These are phyloP conservation scores for Sporisorium graminicola DNA, from an alignment of 1,284 basidiomycete genomes.

Conservation along the genomic window DNA sequence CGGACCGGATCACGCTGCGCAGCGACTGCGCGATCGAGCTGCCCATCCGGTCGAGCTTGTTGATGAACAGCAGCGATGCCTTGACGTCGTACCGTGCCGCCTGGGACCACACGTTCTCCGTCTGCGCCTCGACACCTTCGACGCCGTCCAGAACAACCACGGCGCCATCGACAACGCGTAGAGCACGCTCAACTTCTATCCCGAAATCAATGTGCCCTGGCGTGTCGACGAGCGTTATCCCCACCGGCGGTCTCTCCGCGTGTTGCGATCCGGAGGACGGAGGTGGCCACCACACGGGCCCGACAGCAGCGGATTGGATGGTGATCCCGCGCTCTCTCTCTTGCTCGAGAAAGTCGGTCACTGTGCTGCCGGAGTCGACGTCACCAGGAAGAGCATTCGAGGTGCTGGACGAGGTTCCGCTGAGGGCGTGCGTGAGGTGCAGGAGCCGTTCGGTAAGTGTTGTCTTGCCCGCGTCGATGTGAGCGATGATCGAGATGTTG, in stretches of 20 bases:
- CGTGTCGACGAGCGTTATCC: constrained; percentile 87
- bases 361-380: constrained; percentile 89
- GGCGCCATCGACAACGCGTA: constrained; percentile 87
- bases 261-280: constrained; percentile 48
- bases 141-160: constrained; percentile 89
- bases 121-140: constrained; percentile 90
- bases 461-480: constrained; percentile 85
- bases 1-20: constrained; percentile 76
- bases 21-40: constrained; percentile 81
- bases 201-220: constrained; percentile 93
- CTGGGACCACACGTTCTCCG: constrained; percentile 87
- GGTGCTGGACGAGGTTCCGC: constrained; percentile 59
- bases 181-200: constrained; percentile 92
- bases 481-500: constrained; percentile 57
- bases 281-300: constrained; percentile 80
- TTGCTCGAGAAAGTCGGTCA: constrained; percentile 88
- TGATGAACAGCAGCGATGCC: constrained; percentile 83
- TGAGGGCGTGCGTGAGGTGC: constrained; percentile 79
- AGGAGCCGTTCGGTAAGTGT: constrained; percentile 89
- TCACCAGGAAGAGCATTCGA: constrained; percentile 74
- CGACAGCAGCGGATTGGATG: constrained; percentile 88
- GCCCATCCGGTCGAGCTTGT: constrained; percentile 87
- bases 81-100: constrained; percentile 84
- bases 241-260: constrained; percentile 72
- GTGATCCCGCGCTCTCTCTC: constrained; percentile 91